Evolutionary conservation across 352 stramenopile genomes (phyloP), one percentile per base, ranked within the genome.

Genomic region (Globisporangium cederbergense): DNA sequence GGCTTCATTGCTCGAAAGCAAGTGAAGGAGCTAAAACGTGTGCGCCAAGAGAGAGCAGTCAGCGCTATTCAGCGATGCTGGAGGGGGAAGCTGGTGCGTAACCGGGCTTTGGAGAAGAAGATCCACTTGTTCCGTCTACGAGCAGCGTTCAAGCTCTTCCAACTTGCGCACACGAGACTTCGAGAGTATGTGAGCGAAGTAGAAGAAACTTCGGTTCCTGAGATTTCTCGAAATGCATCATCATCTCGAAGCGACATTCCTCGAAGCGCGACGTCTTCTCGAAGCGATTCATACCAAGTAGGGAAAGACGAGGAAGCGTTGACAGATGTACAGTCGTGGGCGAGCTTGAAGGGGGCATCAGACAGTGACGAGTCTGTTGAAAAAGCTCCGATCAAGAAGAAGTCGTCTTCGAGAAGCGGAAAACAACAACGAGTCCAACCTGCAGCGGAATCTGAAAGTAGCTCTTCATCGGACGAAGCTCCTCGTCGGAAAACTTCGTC

Each of bases 1-100:
- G 68, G 77, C 8, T 88, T 77, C 55, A 63, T 88, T 4, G 74
- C 62, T 46, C 65, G 68, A 20, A 78, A 67, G 59, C 67, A 66
- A 50, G 66, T 79, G 34, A 56, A 65, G 13, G 71, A 73, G 49
- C 50, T 83, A 25, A 74, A 67, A 13, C 65, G 67, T 30, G 45
- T 66, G 11, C 71, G 73, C 34, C 67, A 73, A 38, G 68, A 78
- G 58, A 63, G 56, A 36, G 65, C 73, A n/a, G 73, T 67, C 4
- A 74, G 32, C 54, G 45, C 20, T 32, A 83, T 88, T 34, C 67
- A 81, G 45, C 50, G 55, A 16, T 51, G 52, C 16, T 78, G 71
- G 57, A 69, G 65, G 22, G 51, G 67, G 9, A 71, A 66, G 30
- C 22, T 79, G 25, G 60, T 53, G 50, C 62, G 59, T 10, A 56